Conservation (phyloP, 345 rosid genomes). For the Pugionium cornutum region DNA sequence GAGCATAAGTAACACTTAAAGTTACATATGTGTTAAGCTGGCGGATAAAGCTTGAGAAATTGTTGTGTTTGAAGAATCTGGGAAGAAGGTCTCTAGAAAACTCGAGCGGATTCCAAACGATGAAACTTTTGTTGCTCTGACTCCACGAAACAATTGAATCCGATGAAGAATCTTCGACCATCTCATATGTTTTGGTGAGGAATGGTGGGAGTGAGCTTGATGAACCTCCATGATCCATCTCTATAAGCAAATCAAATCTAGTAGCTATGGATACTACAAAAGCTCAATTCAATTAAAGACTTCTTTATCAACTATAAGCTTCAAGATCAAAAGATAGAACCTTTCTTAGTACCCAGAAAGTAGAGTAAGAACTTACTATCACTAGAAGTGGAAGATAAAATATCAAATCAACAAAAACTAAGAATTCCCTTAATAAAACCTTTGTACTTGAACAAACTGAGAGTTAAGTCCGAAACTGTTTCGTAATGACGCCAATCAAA, state of each 20-base stretch:
- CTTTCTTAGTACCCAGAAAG: background rate
- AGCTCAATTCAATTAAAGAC: conserved; percentile 5
- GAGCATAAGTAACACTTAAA: conserved; percentile 31
- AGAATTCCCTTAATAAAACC: conserved; percentile 28
- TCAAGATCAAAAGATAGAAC: background rate
- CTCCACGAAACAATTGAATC: conserved; percentile 85
- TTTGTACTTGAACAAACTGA: conserved; percentile 13
- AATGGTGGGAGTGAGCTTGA: conserved; percentile 85
- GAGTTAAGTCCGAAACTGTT: conserved; percentile 4
- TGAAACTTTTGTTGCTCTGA: conserved; percentile 64
- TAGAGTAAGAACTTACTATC: conserved; percentile 1
- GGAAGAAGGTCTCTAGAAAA: conserved; percentile 82
- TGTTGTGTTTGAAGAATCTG: conserved; percentile 81
- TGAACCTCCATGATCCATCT: conserved; percentile 68
- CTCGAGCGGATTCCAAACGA: conserved; percentile 85
- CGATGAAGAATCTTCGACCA: conserved; percentile 83
- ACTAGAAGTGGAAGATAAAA: background rate
- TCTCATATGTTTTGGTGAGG: conserved; percentile 77
- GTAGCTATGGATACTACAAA: background rate
- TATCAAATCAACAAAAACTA: too few species aligned
- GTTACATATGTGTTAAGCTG: conserved; percentile 90
- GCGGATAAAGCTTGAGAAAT: conserved; percentile 93
- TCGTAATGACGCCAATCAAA: conserved; percentile 6
- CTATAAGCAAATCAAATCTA: conserved; percentile 2
- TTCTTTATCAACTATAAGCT: background rate